phyloP scores from a whole-genome alignment of 257 asterid genomes.

The Oldenlandia corymbosa region DNA sequence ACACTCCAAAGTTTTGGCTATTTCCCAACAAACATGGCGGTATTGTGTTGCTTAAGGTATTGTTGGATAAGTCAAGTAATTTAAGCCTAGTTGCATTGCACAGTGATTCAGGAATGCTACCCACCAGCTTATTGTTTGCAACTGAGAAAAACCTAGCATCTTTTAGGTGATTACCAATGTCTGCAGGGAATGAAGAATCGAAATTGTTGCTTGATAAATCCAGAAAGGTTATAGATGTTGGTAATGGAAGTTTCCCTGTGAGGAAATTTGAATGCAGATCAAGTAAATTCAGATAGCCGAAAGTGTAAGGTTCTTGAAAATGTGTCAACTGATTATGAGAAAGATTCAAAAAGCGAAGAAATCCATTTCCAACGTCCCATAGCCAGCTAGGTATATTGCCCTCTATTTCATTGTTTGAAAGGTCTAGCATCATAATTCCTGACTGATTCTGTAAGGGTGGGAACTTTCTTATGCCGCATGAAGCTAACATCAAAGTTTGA shows the following conservation, averaged over 20 bases:
- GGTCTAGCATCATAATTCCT: slow-evolving; percentile 35
- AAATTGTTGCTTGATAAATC: slow-evolving; percentile 28
- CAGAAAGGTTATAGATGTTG: slow-evolving; percentile 16
- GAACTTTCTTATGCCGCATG: slow-evolving; percentile 42
- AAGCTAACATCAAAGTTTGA: slow-evolving; percentile 26
- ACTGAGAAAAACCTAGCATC: slow-evolving; percentile 27
- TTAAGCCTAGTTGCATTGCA: slow-evolving; percentile 41
- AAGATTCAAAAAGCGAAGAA: slow-evolving; percentile 33
- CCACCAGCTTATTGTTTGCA: slow-evolving; percentile 36
- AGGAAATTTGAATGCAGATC: slow-evolving; percentile 47
- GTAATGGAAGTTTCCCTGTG: slow-evolving; percentile 32
- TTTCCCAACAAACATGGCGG: slow-evolving; percentile 38
- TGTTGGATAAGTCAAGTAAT: slow-evolving; percentile 51
- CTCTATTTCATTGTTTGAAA: slow-evolving; percentile 35
- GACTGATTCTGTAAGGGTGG: slow-evolving; percentile 41
- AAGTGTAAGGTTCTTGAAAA: slow-evolving; percentile 40
- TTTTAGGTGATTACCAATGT: slow-evolving; percentile 17
- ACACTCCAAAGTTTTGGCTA: slow-evolving; percentile 18
- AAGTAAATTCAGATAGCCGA: slow-evolving; percentile 22
- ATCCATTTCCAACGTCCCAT: slow-evolving; percentile 36
- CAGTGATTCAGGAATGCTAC: slow-evolving; percentile 48
- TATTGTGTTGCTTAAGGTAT: slow-evolving; percentile 33
- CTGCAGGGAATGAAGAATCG: slow-evolving; percentile 19
- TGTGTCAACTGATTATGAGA: slow-evolving; percentile 37
- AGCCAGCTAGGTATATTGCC: slow-evolving; percentile 58